Evolutionary conservation across 2,329 filamentous ascomycete species (phyloP).

Genomic region (Epichloe typhina): DNA sequence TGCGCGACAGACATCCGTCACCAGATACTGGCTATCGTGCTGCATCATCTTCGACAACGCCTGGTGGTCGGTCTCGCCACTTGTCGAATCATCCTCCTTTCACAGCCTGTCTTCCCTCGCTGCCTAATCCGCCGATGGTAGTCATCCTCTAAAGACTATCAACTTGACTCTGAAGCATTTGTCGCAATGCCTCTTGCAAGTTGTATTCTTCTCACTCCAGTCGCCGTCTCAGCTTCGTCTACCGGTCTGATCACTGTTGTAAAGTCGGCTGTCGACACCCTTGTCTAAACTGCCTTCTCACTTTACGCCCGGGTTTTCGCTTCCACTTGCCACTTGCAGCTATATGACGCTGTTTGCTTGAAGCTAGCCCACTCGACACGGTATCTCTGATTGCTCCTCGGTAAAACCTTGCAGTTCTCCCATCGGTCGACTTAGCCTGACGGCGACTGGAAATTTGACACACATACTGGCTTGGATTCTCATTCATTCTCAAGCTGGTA

Average conservation of each 20-base stretch:
- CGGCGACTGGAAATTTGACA: conserved; percentile 40
- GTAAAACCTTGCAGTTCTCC: conserved; percentile 22
- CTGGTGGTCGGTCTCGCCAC: background rate
- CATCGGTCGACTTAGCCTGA: conserved; percentile 36
- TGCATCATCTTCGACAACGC: conserved; percentile 1
- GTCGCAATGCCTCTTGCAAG: conserved; percentile 46
- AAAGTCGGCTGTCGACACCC: conserved; percentile 29
- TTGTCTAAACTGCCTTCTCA: conserved; percentile 30
- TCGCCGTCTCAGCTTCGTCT: conserved; percentile 49
- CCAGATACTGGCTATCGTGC: background rate
- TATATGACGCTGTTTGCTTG: conserved; percentile 23
- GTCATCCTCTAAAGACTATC: conserved; percentile 19
- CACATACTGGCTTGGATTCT: conserved; percentile 17
- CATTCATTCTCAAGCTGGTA: conserved; percentile 14
- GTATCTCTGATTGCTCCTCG: conserved; percentile 18
- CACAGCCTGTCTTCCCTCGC: background rate
- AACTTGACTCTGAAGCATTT: conserved; percentile 20
- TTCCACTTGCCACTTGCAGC: conserved; percentile 22
- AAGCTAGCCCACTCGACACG: conserved; percentile 25
- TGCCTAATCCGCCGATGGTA: conserved; percentile 19
- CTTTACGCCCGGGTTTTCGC: conserved; percentile 23
- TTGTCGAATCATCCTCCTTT: background rate
- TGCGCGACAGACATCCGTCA: conserved; percentile 2
- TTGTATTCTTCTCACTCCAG: conserved; percentile 36
- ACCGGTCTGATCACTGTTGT: conserved; percentile 45